Percentiles rank a stretch among this genome's conserved stretches.
Conservation (phyloP, 1,284 basidiomycete genomes). For the Mycena citricolor region DNA sequence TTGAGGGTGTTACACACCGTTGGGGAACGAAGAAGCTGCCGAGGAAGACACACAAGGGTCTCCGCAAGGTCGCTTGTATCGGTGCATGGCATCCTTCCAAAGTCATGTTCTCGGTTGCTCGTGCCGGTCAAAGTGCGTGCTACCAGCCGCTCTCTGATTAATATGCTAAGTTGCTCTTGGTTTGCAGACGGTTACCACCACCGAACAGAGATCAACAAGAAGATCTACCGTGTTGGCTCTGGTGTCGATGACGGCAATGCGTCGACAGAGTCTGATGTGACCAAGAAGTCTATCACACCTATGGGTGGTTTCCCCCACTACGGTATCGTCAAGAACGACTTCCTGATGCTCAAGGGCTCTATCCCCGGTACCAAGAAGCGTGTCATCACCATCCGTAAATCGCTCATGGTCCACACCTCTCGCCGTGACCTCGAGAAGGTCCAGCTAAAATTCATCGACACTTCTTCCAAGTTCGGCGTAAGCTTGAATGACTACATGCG, state of each 20-base stretch:
- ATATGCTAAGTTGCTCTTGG: slow-evolving; percentile 21
- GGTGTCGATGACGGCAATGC: slow-evolving; percentile 84
- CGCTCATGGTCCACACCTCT: slow-evolving; percentile 84
- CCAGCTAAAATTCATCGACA: slow-evolving; percentile 98
- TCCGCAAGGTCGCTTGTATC: slow-evolving; percentile 99
- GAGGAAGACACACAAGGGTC: slow-evolving; percentile 99
- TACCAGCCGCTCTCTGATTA: neutral
- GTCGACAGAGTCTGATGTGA: slow-evolving; percentile 91
- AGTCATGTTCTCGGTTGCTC: slow-evolving; percentile 99
- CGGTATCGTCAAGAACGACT: slow-evolving; percentile 99
- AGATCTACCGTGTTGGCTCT: slow-evolving; percentile 94
- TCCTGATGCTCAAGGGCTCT: slow-evolving; percentile 92
- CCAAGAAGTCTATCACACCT: slow-evolving; percentile 94
- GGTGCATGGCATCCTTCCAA: slow-evolving; percentile 99
- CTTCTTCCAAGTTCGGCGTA: slow-evolving; percentile 92
- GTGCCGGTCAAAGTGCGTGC: slow-evolving; percentile 97
- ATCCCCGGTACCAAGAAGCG: slow-evolving; percentile 97
- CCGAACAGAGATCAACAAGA: slow-evolving; percentile 98
- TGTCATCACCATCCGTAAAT: slow-evolving; percentile 91
- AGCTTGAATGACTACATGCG: too few relatives aligned
- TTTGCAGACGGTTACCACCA: slow-evolving; percentile 93
- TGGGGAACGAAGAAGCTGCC: slow-evolving; percentile 99
- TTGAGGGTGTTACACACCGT: slow-evolving; percentile 98
- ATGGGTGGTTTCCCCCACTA: slow-evolving; percentile 99
- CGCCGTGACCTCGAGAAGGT: slow-evolving; percentile 95